phyloP scores from a whole-genome alignment of 306 rosid genomes.

The Dryas octopetala region DNA sequence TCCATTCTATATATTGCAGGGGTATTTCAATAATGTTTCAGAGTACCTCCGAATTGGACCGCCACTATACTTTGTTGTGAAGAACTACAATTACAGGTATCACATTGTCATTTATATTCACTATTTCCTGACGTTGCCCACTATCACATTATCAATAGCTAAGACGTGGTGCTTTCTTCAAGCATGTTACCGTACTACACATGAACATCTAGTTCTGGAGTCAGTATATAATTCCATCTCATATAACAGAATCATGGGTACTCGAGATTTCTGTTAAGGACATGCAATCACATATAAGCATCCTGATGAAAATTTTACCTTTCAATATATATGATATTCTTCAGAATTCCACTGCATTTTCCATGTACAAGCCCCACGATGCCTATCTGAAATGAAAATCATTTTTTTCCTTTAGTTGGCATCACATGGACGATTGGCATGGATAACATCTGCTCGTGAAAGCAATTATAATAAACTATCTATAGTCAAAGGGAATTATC shows the following conservation, averaged over 20 bases:
- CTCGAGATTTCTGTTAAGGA: not conserved
- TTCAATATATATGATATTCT: not conserved
- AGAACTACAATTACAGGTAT: conserved; percentile 94
- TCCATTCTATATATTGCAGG: conserved; percentile 54
- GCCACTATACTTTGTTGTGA: conserved; percentile 89
- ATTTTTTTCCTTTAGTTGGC: not conserved
- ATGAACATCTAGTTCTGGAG: not conserved
- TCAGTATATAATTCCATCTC: not conserved
- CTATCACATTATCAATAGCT: not conserved
- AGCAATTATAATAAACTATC: not conserved
- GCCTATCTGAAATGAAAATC: not conserved
- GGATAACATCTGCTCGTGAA: conserved; percentile 1
- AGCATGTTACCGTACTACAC: not conserved
- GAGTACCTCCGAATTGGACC: conserved; percentile 95
- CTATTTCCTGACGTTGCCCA: conserved; percentile 3
- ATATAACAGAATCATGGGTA: not conserved
- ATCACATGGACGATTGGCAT: not conserved
- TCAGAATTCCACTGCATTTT: not conserved
- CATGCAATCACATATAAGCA: not conserved
- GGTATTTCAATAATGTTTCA: conserved; percentile 84
- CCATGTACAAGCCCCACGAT: not conserved
- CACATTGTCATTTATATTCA: conserved; percentile 12
- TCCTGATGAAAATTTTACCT: not conserved
- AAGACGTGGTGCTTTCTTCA: not conserved
- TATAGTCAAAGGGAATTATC: not conserved